phyloP scores from a whole-genome alignment of 495 filamentous ascomycete genomes.

The Acidiella bohemica region DNA sequence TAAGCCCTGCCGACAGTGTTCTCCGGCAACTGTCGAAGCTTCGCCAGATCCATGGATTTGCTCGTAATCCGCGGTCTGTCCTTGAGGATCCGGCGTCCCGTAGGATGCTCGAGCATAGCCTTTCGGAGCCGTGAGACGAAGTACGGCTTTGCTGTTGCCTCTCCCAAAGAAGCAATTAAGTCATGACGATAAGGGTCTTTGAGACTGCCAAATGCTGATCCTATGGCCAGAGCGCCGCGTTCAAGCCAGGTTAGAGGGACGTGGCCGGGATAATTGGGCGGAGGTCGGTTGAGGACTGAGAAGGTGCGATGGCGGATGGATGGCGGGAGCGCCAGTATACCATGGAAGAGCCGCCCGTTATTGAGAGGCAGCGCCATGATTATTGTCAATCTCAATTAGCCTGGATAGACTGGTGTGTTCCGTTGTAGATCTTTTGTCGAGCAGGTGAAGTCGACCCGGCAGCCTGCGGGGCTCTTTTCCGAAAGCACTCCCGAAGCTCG shows the following conservation, averaged over 20 bases:
- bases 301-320: constrained; percentile 33
- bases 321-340: constrained; percentile 12
- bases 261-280: constrained; percentile 79
- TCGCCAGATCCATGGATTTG: constrained; percentile 51
- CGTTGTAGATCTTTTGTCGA: too few species aligned
- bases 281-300: constrained; percentile 68
- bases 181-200: constrained; percentile 72
- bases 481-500: too few species aligned
- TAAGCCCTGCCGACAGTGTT: constrained; percentile 79
- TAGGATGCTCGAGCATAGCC: constrained; percentile 73
- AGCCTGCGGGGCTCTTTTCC: too few species aligned
- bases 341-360: background rate
- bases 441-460: too few species aligned
- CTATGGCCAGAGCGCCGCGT: constrained; percentile 61
- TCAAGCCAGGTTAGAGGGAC: constrained; percentile 72
- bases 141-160: constrained; percentile 86
- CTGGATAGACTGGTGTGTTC: too few species aligned
- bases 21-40: constrained; percentile 55
- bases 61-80: constrained; percentile 83
- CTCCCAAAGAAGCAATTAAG: constrained; percentile 83
- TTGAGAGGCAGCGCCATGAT: too few species aligned
- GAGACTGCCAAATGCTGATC: constrained; percentile 68
- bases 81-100: constrained; percentile 80
- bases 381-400: too few species aligned
- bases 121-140: constrained; percentile 87